phyloP scores from a whole-genome alignment of 176 grass and related monocot genomes.

The Thinopyrum elongatum region DNA sequence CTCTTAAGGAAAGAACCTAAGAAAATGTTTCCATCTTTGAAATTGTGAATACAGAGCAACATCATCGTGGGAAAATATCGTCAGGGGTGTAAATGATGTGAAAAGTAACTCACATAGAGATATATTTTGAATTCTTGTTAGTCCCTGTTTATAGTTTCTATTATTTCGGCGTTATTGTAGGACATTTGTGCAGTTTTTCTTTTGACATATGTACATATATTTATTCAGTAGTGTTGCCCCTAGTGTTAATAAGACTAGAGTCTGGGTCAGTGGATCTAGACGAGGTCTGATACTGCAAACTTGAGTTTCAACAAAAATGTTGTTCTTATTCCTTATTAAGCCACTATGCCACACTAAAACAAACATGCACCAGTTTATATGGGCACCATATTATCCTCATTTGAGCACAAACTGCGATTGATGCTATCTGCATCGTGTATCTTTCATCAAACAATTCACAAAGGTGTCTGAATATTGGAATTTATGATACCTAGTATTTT shows the following conservation, averaged over 20 bases:
- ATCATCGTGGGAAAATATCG: neutral
- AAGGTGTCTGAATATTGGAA: neutral
- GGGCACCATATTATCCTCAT: neutral
- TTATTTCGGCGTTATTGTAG: neutral
- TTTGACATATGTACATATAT: neutral
- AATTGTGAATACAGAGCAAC: neutral
- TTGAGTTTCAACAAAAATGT: neutral
- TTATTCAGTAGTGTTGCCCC: neutral
- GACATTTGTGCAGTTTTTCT: neutral
- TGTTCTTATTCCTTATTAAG: neutral
- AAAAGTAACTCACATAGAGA: neutral
- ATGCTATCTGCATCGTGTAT: neutral
- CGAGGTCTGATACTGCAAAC: neutral
- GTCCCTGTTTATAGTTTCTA: neutral
- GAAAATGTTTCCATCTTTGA: neutral
- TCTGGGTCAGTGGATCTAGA: too few relatives aligned
- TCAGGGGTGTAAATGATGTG: neutral
- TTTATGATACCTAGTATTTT: constrained; percentile 15
- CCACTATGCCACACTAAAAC: neutral
- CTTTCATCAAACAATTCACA: neutral
- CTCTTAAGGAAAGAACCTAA: neutral
- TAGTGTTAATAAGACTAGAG: neutral
- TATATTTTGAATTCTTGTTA: neutral
- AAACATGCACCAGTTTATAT: too few relatives aligned
- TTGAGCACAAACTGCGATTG: neutral